These are phyloP conservation scores for Xylariaceae sp. DNA, from an alignment of 2,329 filamentous ascomycete genomes.

Conservation along the genomic window DNA sequence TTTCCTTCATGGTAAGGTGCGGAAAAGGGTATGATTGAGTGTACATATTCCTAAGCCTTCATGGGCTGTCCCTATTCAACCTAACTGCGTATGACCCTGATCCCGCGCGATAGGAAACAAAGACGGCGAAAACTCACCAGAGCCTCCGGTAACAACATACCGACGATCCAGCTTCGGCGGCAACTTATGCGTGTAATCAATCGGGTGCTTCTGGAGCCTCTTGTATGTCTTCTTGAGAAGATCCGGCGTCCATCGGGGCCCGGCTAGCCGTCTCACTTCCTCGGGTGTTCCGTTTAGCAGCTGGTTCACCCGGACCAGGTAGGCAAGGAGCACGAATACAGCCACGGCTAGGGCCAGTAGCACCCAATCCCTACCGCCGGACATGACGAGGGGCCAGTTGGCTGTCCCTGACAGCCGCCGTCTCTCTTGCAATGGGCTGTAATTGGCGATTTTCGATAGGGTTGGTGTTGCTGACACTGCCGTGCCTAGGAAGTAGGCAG, in stretches of 20 bases:
- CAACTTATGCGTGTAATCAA: slow-evolving; percentile 38
- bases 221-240: slow-evolving; percentile 36
- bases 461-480: not conserved
- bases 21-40: not conserved
- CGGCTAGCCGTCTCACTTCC: slow-evolving; percentile 33
- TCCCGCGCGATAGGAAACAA: not conserved
- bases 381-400: slow-evolving; percentile 4
- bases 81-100: not conserved
- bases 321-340: slow-evolving; percentile 27
- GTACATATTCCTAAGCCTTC: not conserved
- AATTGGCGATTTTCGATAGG: not conserved
- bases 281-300: slow-evolving; percentile 37
- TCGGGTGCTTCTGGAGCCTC: slow-evolving; percentile 34
- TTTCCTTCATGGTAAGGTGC: not conserved
- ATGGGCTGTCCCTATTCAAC: not conserved
- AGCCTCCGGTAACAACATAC: slow-evolving; percentile 45
- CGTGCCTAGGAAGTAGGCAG: not conserved
- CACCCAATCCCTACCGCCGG: slow-evolving; percentile 4
- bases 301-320: slow-evolving; percentile 38
- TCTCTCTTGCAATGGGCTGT: not conserved
- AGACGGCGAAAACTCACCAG: slow-evolving; percentile 35
- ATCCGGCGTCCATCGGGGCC: slow-evolving; percentile 37
- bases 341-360: slow-evolving; percentile 4
- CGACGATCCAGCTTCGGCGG: slow-evolving; percentile 40
- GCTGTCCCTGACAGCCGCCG: not conserved